Evolutionary conservation across 805 yeast genomes (phyloP).

Genomic region (Barnettozyma pratensis): DNA sequence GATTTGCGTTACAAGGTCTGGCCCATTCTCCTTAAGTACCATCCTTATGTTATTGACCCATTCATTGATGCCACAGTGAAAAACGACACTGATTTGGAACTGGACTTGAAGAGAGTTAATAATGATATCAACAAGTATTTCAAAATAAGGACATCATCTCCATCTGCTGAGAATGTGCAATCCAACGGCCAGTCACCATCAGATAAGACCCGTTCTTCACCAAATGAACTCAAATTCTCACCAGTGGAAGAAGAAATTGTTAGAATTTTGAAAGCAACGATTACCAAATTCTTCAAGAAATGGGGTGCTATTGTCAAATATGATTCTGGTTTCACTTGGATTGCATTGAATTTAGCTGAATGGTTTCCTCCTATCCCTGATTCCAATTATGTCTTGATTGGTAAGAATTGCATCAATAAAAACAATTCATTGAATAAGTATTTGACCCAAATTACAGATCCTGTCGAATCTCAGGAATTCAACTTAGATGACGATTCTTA

Average conservation of each 20-base stretch:
- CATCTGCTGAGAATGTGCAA: neutral
- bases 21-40: conserved; percentile 78
- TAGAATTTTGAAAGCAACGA: conserved; percentile 51
- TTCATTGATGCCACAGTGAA: conserved; percentile 47
- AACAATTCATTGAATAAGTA: conserved; percentile 16
- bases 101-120: conserved; percentile 33
- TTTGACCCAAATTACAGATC: conserved; percentile 16
- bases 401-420: conserved; percentile 20
- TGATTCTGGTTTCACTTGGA: conserved; percentile 82
- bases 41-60: conserved; percentile 80
- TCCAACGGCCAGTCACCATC: neutral
- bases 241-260: conserved; percentile 48
- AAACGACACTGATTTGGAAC: conserved; percentile 28
- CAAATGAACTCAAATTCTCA: conserved; percentile 16
- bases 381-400: conserved; percentile 22
- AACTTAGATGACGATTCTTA: conserved; percentile 21
- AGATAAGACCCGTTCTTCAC: conserved; percentile 3
- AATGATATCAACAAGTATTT: conserved; percentile 61
- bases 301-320: conserved; percentile 79
- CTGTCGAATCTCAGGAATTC: conserved; percentile 6
- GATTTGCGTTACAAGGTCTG: conserved; percentile 71
- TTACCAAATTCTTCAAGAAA: conserved; percentile 58
- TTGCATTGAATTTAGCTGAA: conserved; percentile 82
- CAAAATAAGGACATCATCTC: conserved; percentile 28
- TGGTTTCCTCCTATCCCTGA: conserved; percentile 61